Percentiles rank a stretch among this genome's conserved stretches.
phyloP scores from a whole-genome alignment of 129 eudicot species.

The Flaveria bidentis region DNA sequence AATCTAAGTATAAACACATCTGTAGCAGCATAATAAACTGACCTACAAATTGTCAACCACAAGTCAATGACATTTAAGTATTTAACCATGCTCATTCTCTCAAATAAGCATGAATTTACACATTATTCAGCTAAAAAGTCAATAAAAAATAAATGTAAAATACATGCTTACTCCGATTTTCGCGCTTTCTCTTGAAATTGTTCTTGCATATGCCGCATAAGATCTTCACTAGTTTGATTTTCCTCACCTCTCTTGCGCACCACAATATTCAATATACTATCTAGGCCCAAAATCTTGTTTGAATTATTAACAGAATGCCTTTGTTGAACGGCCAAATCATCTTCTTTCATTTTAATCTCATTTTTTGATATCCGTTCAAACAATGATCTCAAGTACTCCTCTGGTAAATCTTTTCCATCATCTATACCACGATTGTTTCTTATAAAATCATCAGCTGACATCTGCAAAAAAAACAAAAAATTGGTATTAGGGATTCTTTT shows the following conservation, averaged over 20 bases:
- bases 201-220: constrained; percentile 95
- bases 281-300: constrained; percentile 83
- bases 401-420: constrained; percentile 90
- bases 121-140: not conserved
- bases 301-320: constrained; percentile 70
- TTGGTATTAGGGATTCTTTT: constrained; percentile 18
- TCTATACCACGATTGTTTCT: constrained; percentile 99
- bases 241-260: constrained; percentile 86
- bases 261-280: constrained; percentile 84
- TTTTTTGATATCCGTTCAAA: constrained; percentile 83
- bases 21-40: constrained; percentile 96
- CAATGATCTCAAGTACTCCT: constrained; percentile 83
- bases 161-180: constrained; percentile 85
- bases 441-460: constrained; percentile 96
- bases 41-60: constrained; percentile 55
- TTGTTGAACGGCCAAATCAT: constrained; percentile 71
- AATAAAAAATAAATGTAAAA: constrained; percentile 30
- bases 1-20: constrained; percentile 89
- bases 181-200: constrained; percentile 98
- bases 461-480: constrained; percentile 49
- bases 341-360: constrained; percentile 98
- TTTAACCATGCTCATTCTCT: constrained; percentile 1
- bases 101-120: constrained; percentile 10
- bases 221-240: constrained; percentile 74
- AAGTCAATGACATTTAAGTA: not conserved